Percentiles rank a stretch among this genome's conserved stretches.
Evolutionary conservation across 1,284 basidiomycete species (phyloP).

Genomic region (Porodaedalea pini): DNA sequence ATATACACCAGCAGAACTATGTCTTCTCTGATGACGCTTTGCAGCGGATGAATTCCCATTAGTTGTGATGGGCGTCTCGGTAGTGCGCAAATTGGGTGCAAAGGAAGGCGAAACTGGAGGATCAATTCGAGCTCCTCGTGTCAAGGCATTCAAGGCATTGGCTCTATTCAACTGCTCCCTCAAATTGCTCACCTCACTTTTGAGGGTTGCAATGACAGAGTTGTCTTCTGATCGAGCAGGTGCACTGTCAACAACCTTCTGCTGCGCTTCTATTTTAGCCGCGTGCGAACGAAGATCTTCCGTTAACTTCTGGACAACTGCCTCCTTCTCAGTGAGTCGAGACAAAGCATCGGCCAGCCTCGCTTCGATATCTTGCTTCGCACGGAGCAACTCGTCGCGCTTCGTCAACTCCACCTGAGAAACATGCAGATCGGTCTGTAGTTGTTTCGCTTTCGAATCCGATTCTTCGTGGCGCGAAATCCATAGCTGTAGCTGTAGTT

Average conservation of each 20-base stretch:
- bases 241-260: slow-evolving; percentile 58
- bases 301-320: slow-evolving; percentile 75
- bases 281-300: slow-evolving; percentile 74
- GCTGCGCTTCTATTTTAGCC: slow-evolving; percentile 77
- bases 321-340: slow-evolving; percentile 82
- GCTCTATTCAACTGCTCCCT: slow-evolving; percentile 95
- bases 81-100: slow-evolving; percentile 61
- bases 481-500: slow-evolving; percentile 85
- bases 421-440: slow-evolving; percentile 68
- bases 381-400: slow-evolving; percentile 73
- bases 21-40: slow-evolving; percentile 71
- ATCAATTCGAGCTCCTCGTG: slow-evolving; percentile 63
- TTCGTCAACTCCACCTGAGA: slow-evolving; percentile 73
- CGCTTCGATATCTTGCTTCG: slow-evolving; percentile 82
- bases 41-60: slow-evolving; percentile 35
- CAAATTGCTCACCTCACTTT: slow-evolving; percentile 86
- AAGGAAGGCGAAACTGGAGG: slow-evolving; percentile 82
- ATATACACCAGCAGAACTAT: slow-evolving; percentile 82
- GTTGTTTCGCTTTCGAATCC: slow-evolving; percentile 72
- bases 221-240: slow-evolving; percentile 75
- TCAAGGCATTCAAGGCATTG: slow-evolving; percentile 83
- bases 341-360: slow-evolving; percentile 71
- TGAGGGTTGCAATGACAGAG: slow-evolving; percentile 83
- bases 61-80: slow-evolving; percentile 42
- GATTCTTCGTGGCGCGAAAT: slow-evolving; percentile 85